Evolutionary conservation across 257 asterid genomes (phyloP).

Genomic region (Oldenlandia corymbosa): DNA sequence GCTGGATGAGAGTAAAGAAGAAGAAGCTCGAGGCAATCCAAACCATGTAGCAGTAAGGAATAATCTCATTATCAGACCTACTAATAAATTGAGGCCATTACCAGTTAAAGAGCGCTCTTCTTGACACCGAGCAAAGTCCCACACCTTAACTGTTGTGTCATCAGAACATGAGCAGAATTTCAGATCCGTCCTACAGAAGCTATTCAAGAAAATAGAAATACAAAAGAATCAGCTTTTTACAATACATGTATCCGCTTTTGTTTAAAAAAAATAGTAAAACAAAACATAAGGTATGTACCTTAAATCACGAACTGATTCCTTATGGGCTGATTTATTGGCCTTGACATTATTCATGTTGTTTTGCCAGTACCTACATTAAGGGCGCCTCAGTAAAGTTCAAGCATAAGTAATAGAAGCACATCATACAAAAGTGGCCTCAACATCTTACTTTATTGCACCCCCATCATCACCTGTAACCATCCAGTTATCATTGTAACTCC

Average conservation of each 20-base stretch:
- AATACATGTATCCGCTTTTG: too few relatives aligned
- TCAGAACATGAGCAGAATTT: slow-evolving; percentile 99
- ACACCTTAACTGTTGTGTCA: slow-evolving; percentile 93
- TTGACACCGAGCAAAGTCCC: slow-evolving; percentile 99
- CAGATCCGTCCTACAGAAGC: slow-evolving; percentile 97
- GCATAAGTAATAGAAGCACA: slow-evolving; percentile 12
- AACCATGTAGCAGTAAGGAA: neutral
- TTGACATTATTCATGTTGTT: slow-evolving; percentile 96
- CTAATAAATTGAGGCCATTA: slow-evolving; percentile 53
- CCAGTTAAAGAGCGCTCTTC: slow-evolving; percentile 94
- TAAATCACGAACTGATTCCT: slow-evolving; percentile 92
- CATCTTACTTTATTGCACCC: slow-evolving; percentile 80
- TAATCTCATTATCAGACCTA: slow-evolving; percentile 12
- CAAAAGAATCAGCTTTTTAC: neutral
- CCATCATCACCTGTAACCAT: slow-evolving; percentile 99
- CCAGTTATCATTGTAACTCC: slow-evolving; percentile 99
- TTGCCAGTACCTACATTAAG: slow-evolving; percentile 85
- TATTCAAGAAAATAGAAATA: slow-evolving; percentile 24
- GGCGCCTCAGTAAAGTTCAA: slow-evolving; percentile 8
- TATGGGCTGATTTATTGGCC: slow-evolving; percentile 91
- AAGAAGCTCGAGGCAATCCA: neutral
- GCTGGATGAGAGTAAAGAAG: neutral
- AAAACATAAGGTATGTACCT: slow-evolving; percentile 40
- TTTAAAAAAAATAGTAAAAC: neutral
- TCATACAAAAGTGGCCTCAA: slow-evolving; percentile 10